Evolutionary conservation across 2,329 filamentous ascomycete species (phyloP).

Genomic region (Atkinsonella hypoxylon): DNA sequence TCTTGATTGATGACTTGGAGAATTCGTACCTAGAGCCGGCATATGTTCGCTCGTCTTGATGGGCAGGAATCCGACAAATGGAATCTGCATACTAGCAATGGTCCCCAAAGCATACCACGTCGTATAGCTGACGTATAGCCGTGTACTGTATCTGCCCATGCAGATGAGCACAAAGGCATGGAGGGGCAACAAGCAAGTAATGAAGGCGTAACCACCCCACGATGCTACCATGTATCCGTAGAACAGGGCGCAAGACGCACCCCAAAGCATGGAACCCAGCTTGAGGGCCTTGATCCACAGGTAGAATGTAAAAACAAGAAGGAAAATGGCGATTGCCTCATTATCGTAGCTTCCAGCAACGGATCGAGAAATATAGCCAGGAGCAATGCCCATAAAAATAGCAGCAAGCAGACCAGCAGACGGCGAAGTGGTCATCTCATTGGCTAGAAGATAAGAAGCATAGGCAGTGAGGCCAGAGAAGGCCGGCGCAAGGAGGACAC

Average conservation of each 20-base stretch:
- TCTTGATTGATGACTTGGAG: constrained; percentile 5
- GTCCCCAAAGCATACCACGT: constrained; percentile 97
- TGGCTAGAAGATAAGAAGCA: constrained; percentile 87
- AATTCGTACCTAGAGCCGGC: constrained; percentile 70
- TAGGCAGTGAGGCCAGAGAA: constrained; percentile 92
- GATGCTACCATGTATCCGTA: constrained; percentile 99
- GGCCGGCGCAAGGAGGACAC: constrained; percentile 85
- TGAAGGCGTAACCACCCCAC: constrained; percentile 99
- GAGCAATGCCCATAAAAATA: constrained; percentile 92
- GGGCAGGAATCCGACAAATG: constrained; percentile 93
- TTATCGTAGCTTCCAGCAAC: constrained; percentile 99
- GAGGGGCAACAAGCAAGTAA: constrained; percentile 90
- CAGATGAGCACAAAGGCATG: constrained; percentile 88
- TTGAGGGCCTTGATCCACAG: constrained; percentile 99
- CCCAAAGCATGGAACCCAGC: constrained; percentile 93
- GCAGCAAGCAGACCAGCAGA: constrained; percentile 92
- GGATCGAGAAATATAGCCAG: constrained; percentile 94
- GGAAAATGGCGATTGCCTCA: constrained; percentile 97
- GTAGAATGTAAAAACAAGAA: constrained; percentile 96
- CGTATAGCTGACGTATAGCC: constrained; percentile 91
- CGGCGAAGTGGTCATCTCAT: constrained; percentile 91
- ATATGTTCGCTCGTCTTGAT: constrained; percentile 98
- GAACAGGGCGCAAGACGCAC: constrained; percentile 83
- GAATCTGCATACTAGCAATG: constrained; percentile 97
- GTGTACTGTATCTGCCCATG: constrained; percentile 92